These are phyloP conservation scores for Malassezia vespertilionis DNA, from an alignment of 1,284 basidiomycete genomes.

Conservation along the genomic window DNA sequence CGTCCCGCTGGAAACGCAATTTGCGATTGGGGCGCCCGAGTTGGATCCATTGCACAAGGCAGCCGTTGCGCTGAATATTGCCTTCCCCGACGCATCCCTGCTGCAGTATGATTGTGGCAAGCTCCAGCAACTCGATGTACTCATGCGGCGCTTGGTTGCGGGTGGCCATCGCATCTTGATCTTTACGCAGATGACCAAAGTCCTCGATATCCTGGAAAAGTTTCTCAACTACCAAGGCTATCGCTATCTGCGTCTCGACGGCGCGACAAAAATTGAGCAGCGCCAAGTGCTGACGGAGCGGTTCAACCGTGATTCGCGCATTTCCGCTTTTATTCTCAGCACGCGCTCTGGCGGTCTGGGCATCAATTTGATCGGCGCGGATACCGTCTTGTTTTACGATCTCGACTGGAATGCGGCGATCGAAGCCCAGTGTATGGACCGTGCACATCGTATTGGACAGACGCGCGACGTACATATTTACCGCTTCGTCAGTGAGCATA, in stretches of 20 bases:
- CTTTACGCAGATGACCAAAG: slow-evolving; percentile 93
- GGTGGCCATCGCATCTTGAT: slow-evolving; percentile 82
- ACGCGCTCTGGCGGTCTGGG: slow-evolving; percentile 89
- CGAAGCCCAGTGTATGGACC: slow-evolving; percentile 92
- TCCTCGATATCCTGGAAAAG: slow-evolving; percentile 84
- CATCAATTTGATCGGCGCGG: slow-evolving; percentile 86
- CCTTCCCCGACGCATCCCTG: slow-evolving; percentile 79
- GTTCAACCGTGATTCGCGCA: slow-evolving; percentile 82
- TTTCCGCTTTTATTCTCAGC: slow-evolving; percentile 87
- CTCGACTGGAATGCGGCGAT: slow-evolving; percentile 97
- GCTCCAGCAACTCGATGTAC: slow-evolving; percentile 66
- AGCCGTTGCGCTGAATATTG: slow-evolving; percentile 76
- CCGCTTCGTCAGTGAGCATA: slow-evolving; percentile 80
- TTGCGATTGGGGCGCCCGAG: slow-evolving; percentile 28
- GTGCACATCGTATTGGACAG: slow-evolving; percentile 87
- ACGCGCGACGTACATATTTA: slow-evolving; percentile 95
- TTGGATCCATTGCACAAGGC: slow-evolving; percentile 57
- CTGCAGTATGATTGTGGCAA: slow-evolving; percentile 96
- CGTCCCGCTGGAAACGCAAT: slow-evolving; percentile 24
- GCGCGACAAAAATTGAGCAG: slow-evolving; percentile 89
- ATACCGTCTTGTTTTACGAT: slow-evolving; percentile 92
- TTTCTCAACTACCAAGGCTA: slow-evolving; percentile 89
- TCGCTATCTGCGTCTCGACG: slow-evolving; percentile 81
- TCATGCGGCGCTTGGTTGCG: slow-evolving; percentile 72
- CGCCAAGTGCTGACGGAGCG: slow-evolving; percentile 87